A percentile compares a stretch with the other conserved stretches of the same genome.
phyloP scores from a whole-genome alignment of 495 filamentous ascomycete species.

The Penicillium daleae region DNA sequence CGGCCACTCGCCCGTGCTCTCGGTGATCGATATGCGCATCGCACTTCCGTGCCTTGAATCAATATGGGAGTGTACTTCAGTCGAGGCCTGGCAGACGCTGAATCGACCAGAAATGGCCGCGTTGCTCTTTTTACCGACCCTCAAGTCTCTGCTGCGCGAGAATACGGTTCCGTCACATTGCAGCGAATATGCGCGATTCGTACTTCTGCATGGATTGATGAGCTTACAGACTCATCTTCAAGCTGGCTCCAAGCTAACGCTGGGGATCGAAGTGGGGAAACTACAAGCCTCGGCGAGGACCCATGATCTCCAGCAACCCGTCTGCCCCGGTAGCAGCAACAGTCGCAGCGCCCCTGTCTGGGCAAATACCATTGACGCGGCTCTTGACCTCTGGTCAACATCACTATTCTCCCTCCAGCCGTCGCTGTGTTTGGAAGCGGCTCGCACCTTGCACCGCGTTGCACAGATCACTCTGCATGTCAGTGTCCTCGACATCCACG shows the following conservation, averaged over 20 bases:
- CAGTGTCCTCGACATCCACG: not conserved
- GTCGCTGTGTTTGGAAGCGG: conserved; percentile 11
- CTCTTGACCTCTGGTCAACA: conserved; percentile 12
- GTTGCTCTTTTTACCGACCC: not conserved
- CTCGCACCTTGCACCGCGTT: conserved; percentile 16
- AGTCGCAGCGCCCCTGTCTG: not conserved
- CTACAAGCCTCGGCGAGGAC: not conserved
- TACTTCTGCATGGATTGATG: not conserved
- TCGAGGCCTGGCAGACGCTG: not conserved
- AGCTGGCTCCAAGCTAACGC: not conserved
- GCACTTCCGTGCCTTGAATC: conserved; percentile 22
- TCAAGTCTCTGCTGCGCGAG: not conserved
- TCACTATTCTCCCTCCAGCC: conserved; percentile 17
- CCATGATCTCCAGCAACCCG: not conserved
- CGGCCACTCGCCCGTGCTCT: conserved; percentile 23
- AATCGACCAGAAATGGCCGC: not conserved
- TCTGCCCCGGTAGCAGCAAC: not conserved
- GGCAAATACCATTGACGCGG: not conserved
- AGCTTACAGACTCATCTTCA: not conserved
- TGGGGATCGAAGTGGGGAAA: not conserved
- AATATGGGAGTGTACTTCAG: conserved; percentile 22
- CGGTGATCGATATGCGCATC: conserved; percentile 21
- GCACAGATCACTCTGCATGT: conserved; percentile 22
- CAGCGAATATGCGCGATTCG: not conserved
- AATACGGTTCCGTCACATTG: not conserved